phyloP scores from a whole-genome alignment of 2,329 filamentous ascomycete genomes.

The Diaporthe sp. region DNA sequence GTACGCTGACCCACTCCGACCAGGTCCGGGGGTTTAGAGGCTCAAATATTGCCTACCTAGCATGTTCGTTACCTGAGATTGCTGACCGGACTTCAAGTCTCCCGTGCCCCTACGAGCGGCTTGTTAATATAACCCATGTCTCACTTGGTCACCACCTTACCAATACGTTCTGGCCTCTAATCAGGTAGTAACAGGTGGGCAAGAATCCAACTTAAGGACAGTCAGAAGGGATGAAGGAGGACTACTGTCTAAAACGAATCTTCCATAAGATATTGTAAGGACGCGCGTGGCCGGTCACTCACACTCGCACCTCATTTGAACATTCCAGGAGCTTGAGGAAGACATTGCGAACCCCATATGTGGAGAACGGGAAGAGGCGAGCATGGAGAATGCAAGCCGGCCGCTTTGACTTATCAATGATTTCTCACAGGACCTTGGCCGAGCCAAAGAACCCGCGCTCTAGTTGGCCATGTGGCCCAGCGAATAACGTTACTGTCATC shows the following conservation, averaged over 20 bases:
- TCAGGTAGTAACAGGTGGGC: not conserved
- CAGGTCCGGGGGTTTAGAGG: not conserved
- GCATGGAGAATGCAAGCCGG: not conserved
- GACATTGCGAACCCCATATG: not conserved
- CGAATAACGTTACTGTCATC: no score
- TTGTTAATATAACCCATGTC: constrained; percentile 14
- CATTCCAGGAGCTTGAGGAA: not conserved
- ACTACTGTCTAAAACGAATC: no score
- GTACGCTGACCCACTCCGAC: not conserved
- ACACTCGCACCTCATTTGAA: not conserved
- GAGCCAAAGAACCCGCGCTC: not conserved
- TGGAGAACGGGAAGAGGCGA: not conserved
- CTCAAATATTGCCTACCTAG: not conserved
- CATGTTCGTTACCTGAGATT: constrained; percentile 11
- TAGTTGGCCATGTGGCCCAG: no score
- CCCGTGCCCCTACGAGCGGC: not conserved
- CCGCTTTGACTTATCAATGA: no score
- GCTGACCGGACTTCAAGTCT: constrained; percentile 12
- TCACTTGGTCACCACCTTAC: not conserved
- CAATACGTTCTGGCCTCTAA: not conserved
- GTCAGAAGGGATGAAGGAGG: not conserved
- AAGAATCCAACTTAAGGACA: no score
- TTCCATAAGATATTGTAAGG: no score
- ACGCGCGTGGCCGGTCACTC: not conserved
- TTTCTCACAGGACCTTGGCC: not conserved